A percentile compares a stretch with the other conserved stretches of the same genome.
These are phyloP conservation scores for Liquidambar formosana DNA, from an alignment of 164 flowering plant species.

Conservation along the genomic window DNA sequence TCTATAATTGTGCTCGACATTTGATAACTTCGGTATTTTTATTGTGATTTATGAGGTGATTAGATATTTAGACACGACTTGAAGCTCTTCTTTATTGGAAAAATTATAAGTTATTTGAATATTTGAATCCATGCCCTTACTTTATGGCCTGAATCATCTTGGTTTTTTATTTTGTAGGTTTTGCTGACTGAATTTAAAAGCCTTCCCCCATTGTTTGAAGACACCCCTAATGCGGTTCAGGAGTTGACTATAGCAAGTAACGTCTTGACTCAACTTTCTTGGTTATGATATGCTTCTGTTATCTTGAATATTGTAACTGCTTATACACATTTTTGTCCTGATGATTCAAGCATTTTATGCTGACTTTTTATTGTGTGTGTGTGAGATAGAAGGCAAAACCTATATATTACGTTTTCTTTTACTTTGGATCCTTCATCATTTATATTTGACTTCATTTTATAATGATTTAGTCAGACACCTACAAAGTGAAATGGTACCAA, in stretches of 20 bases:
- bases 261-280: background rate
- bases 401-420: too few species aligned
- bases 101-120: background rate
- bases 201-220: constrained; percentile 82
- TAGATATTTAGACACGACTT: background rate
- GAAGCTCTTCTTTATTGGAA: background rate
- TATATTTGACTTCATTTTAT: too few species aligned
- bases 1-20: too few species aligned
- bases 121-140: background rate
- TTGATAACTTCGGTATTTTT: too few species aligned
- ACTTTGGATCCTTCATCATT: too few species aligned
- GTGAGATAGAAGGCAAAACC: too few species aligned
- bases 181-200: constrained; percentile 67
- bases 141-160: background rate
- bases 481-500: too few species aligned
- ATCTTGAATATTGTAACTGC: background rate
- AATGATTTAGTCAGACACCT: too few species aligned
- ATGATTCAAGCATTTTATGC: too few species aligned
- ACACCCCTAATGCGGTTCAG: constrained; percentile 66
- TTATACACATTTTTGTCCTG: background rate
- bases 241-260: constrained; percentile 90
- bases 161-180: constrained; percentile 44
- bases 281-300: background rate
- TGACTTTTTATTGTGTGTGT: too few species aligned
- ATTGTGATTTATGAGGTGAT: too few species aligned